Base-by-base conservation (phyloP, 2,329 filamentous ascomycete species). In the Cytospora mali region DNA sequence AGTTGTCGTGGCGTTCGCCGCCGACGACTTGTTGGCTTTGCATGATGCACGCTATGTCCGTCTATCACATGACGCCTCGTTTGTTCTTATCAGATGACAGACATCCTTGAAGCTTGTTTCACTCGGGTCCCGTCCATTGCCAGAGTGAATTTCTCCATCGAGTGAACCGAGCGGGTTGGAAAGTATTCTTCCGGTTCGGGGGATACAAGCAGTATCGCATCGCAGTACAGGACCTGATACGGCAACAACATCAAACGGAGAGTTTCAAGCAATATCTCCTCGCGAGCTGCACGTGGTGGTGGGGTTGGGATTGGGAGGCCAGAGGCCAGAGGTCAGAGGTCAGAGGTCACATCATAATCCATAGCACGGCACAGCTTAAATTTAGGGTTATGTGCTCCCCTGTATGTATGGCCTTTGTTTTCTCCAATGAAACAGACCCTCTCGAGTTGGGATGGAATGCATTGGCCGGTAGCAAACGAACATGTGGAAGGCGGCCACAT, bases 231-330 rank as follows among this genome's bases (percentile, higher is more conserved):
- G n/a, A n/a, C n/a, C n/a, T n/a, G n/a, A n/a, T n/a, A n/a, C n/a
- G n/a, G n/a, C n/a, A n/a, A n/a, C n/a, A n/a, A n/a, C n/a, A n/a
- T n/a, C 48, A 39, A 9, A 42, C 31, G 31, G 46, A 27, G 13
- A 9, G 5, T 21, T 23, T 39, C 18, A 49, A n/a, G n/a, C n/a
- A n/a, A n/a, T n/a, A n/a, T n/a, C 33, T 27, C 48, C 25, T 52
- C n/a, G n/a, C n/a, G 33, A 58, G 42, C 48, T 59, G 42, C 56
- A 53, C 56, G 48, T 46, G 56, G 33, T 52, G 21, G 42, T 31
- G 23, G 56, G 16, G n/a, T n/a, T n/a, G n/a, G n/a, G n/a, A n/a
- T n/a, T n/a, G n/a, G n/a, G n/a, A n/a, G n/a, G n/a, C n/a, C n/a
- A n/a, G n/a, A n/a, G n/a, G n/a, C n/a, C n/a, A n/a, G n/a, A n/a